Base-by-base conservation (phyloP, 148 eudicot species). In the Diospyros kaki region DNA sequence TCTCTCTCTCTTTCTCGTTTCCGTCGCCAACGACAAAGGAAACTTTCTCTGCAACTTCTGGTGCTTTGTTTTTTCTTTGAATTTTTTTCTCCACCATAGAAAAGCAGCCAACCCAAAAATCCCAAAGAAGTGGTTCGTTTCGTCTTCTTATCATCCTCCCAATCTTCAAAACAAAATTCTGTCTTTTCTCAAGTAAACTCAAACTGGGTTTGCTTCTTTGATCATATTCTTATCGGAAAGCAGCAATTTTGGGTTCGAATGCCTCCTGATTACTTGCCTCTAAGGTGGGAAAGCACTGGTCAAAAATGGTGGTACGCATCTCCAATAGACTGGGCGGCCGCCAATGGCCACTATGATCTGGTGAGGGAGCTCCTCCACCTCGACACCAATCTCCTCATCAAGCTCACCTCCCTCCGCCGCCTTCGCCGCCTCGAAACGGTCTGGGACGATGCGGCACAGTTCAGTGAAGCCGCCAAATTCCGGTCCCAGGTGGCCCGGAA, bases 281-380 rank as follows among this genome's bases (percentile, higher is more conserved):
- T 72, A 50, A 72, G 75, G 75, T 72, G 75, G 75, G 75, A 72
- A 53, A 59, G 75, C 75, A 72, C 75, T 2, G 75, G 75, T 3
- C 63, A 72, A 18, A 64, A 72, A 17, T 72, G 75, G 75, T 72
- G 75, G 75, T 72, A 58, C n/a, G 75, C 75, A 58, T 41, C 75
- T 72, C 75, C 75, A 39, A 72, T 72, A 41, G 75, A 72, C 42
- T 72, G 75, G 64, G 75, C 75, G 2, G 65, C 65, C 3, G 75
- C 75, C 28, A 72, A 72, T 17, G 75, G 75, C 38, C 75, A 72
- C 65, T 72, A 72, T 40, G 75, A 72, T 58, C 11, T 72, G 56
- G 75, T 72, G 14, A 44, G 75, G 43, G 75, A 72, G 65, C 75
- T 72, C 45, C 65, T 72, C 13, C 44, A 46, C 56, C 54, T 72